These are phyloP conservation scores for Penicillium palitans DNA, from an alignment of 2,329 filamentous ascomycete species.

Conservation along the genomic window DNA sequence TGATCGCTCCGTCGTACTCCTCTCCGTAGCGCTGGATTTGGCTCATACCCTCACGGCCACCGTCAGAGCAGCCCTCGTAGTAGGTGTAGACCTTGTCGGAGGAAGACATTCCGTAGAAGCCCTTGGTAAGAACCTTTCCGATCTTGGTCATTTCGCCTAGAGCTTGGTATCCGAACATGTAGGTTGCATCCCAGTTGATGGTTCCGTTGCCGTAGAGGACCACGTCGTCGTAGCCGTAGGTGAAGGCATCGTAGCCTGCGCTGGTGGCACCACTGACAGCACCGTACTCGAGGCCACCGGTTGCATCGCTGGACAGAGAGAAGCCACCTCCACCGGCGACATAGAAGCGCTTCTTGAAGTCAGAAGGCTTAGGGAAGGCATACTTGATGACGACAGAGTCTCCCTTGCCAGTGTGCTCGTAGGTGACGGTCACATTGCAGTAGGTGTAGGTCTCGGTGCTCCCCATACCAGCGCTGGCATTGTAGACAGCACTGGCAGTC, in stretches of 20 bases:
- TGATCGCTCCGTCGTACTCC: conserved; percentile 50
- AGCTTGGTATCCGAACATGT: conserved; percentile 49
- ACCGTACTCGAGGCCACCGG: conserved; percentile 46
- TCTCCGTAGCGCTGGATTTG: conserved; percentile 54
- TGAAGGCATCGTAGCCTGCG: conserved; percentile 49
- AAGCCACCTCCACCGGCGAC: conserved; percentile 49
- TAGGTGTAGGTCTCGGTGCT: conserved; percentile 29
- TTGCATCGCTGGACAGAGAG: conserved; percentile 40
- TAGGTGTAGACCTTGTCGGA: conserved; percentile 44
- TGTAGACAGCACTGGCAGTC: conserved; percentile 43
- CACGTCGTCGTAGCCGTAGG: conserved; percentile 38
- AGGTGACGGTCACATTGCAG: conserved; percentile 48
- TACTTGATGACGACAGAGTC: conserved; percentile 41
- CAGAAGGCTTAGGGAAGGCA: conserved; percentile 38
- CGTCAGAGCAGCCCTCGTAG: conserved; percentile 58
- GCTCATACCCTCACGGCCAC: conserved; percentile 54
- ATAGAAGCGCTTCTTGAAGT: conserved; percentile 50
- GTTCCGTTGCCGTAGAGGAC: conserved; percentile 52
- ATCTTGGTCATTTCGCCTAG: conserved; percentile 54
- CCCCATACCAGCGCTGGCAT: conserved; percentile 31
- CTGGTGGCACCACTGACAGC: conserved; percentile 45
- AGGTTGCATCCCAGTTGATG: conserved; percentile 36
- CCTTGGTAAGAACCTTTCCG: conserved; percentile 47
- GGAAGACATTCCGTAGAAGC: conserved; percentile 41
- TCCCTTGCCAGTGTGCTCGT: conserved; percentile 45